phyloP scores from a whole-genome alignment of 768 basidiomycete genomes.

The Auricularia sp. region DNA sequence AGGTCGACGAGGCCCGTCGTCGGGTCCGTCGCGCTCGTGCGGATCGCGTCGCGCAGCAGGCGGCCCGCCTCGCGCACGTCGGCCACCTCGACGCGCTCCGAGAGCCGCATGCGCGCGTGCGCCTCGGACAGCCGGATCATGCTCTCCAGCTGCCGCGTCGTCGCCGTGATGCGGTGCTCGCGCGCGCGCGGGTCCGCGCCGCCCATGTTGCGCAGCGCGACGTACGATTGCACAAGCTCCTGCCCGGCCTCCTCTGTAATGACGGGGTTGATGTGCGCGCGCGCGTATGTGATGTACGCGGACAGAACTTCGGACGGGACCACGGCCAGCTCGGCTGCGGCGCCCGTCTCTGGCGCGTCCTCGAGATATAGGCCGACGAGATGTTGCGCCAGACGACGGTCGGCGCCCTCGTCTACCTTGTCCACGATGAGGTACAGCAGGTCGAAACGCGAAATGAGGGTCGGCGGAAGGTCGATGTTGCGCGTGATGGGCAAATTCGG shows the following conservation, averaged over 20 bases:
- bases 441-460: constrained; percentile 95
- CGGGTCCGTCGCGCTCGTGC: constrained; percentile 91
- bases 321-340: constrained; percentile 66
- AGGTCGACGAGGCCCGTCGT: constrained; percentile 96
- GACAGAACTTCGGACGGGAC: constrained; percentile 61
- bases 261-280: constrained; percentile 72
- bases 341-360: constrained; percentile 57
- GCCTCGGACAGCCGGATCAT: constrained; percentile 79
- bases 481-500: constrained; percentile 82
- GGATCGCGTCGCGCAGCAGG: constrained; percentile 94
- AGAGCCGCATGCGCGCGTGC: constrained; percentile 93
- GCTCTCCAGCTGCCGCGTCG: constrained; percentile 91
- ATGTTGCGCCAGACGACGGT: constrained; percentile 83
- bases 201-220: constrained; percentile 88
- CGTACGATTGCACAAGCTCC: constrained; percentile 82
- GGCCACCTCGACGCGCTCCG: constrained; percentile 68
- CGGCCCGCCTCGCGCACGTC: constrained; percentile 88
- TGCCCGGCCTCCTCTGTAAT: constrained; percentile 78
- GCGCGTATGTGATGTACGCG: constrained; percentile 89
- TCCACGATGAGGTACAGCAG: constrained; percentile 92
- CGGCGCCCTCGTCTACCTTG: constrained; percentile 80
- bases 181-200: constrained; percentile 69
- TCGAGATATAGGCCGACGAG: constrained; percentile 90
- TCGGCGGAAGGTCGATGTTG: constrained; percentile 96
- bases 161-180: constrained; percentile 95